These are phyloP conservation scores for Aurifilum marmelostoma DNA, from an alignment of 2,329 filamentous ascomycete genomes.

Conservation along the genomic window DNA sequence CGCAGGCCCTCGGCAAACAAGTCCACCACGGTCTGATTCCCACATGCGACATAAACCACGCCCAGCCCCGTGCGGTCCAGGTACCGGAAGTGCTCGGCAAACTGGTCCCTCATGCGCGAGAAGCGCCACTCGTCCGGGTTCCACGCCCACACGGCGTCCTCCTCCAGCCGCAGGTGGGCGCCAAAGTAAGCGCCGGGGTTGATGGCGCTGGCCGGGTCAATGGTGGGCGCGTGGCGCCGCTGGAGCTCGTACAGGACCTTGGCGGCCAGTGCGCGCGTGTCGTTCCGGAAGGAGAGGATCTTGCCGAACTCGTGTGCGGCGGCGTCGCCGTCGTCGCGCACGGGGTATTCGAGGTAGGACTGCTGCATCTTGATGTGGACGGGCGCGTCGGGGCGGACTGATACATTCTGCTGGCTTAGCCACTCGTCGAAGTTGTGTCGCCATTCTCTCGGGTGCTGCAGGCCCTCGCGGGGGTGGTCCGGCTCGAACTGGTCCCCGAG, in stretches of 20 bases:
- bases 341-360: conserved; percentile 44
- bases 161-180: conserved; percentile 39
- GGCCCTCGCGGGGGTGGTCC: conserved; percentile 34
- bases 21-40: conserved; percentile 36
- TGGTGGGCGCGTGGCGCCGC: conserved; percentile 30
- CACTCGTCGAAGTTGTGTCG: conserved; percentile 36
- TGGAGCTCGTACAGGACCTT: conserved; percentile 34
- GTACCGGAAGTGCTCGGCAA: conserved; percentile 37
- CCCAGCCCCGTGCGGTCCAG: conserved; percentile 33
- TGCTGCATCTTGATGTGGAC: conserved; percentile 39
- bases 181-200: conserved; percentile 37
- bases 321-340: conserved; percentile 39
- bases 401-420: conserved; percentile 34
- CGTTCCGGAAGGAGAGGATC: conserved; percentile 39
- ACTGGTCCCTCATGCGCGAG: conserved; percentile 39
- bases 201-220: conserved; percentile 35
- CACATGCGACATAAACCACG: conserved; percentile 38
- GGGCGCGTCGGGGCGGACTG: conserved; percentile 27
- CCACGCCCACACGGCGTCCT: conserved; percentile 39
- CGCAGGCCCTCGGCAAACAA: conserved; percentile 33
- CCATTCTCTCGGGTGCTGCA: conserved; percentile 35
- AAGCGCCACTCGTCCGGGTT: conserved; percentile 37
- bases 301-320: conserved; percentile 41
- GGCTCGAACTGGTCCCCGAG: conserved; percentile 40
- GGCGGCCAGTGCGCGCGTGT: conserved; percentile 38